A percentile compares a stretch with the other conserved stretches of the same genome.
Evolutionary conservation across 768 basidiomycete species (phyloP).

Genomic region (Amanita exitialis): DNA sequence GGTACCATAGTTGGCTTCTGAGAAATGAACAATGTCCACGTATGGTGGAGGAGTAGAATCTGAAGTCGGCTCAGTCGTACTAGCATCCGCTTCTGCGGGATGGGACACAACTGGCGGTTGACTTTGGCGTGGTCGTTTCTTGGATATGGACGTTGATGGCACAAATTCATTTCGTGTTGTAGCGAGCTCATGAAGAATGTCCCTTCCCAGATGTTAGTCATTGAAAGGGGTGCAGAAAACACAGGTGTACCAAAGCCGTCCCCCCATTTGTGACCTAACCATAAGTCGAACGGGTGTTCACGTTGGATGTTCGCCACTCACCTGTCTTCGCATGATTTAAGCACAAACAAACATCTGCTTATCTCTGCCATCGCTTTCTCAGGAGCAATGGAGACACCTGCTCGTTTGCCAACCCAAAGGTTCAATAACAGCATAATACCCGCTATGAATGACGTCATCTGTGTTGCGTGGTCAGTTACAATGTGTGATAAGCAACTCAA

Average conservation of each 20-base stretch:
- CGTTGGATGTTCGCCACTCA: constrained; percentile 8
- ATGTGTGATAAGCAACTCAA: neutral
- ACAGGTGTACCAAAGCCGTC: constrained; percentile 22
- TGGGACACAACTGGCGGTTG: neutral
- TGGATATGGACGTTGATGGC: constrained; percentile 24
- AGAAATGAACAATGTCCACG: neutral
- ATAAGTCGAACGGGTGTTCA: neutral
- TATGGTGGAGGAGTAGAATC: neutral
- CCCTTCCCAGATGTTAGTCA: constrained; percentile 24
- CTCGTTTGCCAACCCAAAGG: constrained; percentile 39
- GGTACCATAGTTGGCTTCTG: neutral
- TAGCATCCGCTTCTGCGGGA: neutral
- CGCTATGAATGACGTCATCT: constrained; percentile 27
- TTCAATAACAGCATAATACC: constrained; percentile 46
- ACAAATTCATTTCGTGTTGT: constrained; percentile 41
- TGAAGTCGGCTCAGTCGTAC: neutral
- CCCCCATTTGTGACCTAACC: constrained; percentile 27
- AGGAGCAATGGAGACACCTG: constrained; percentile 26
- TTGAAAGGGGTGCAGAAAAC: constrained; percentile 14
- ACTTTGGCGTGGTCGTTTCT: constrained; percentile 40
- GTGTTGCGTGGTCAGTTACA: neutral
- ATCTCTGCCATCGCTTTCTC: constrained; percentile 39
- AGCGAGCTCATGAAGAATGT: constrained; percentile 48
- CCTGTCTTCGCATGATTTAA: constrained; percentile 27
- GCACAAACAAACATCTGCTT: constrained; percentile 37